A percentile compares a stretch with the other conserved stretches of the same genome.
Conservation (phyloP, 495 filamentous ascomycete genomes). For the Neohortaea acidophila region DNA sequence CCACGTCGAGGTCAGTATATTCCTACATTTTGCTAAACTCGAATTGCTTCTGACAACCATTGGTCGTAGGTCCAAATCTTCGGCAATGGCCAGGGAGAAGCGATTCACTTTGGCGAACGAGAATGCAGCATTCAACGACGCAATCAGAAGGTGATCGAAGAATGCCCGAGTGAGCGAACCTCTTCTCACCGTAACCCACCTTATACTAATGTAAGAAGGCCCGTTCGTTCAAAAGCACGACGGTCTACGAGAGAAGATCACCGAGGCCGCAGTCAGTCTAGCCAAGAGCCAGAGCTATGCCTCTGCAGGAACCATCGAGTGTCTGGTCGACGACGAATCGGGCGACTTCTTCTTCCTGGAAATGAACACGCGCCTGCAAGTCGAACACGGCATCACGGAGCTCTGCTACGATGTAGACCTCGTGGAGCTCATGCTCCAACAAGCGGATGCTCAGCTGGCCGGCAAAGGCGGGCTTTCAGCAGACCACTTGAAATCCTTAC, state of each 20-base stretch:
- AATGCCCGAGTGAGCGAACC: slow-evolving; percentile 1
- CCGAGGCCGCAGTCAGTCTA: slow-evolving; percentile 36
- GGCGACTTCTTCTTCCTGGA: slow-evolving; percentile 51
- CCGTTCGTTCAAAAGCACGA: slow-evolving; percentile 35
- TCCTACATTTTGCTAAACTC: slow-evolving; percentile 7
- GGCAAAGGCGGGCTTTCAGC: slow-evolving; percentile 30
- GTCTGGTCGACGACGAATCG: slow-evolving; percentile 44
- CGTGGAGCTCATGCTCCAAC: slow-evolving; percentile 38
- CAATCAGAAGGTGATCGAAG: slow-evolving; percentile 43
- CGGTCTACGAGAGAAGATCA: slow-evolving; percentile 34
- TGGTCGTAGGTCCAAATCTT: slow-evolving; percentile 47
- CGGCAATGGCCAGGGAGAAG: slow-evolving; percentile 38
- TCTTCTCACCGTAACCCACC: not conserved
- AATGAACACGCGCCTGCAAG: slow-evolving; percentile 53
- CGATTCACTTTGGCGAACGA: slow-evolving; percentile 39
- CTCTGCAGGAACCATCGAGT: slow-evolving; percentile 49
- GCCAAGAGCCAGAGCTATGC: slow-evolving; percentile 40
- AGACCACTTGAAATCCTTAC: slow-evolving; percentile 24
- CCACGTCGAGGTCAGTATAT: slow-evolving; percentile 35
- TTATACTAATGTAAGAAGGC: no score
- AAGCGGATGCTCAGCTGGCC: slow-evolving; percentile 33
- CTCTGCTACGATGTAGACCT: slow-evolving; percentile 44
- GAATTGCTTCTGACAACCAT: no score
- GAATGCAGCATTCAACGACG: slow-evolving; percentile 46
- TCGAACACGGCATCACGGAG: slow-evolving; percentile 54